A percentile compares a stretch with the other conserved stretches of the same genome.
These are phyloP conservation scores for Nemania sp. DNA, from an alignment of 2,329 filamentous ascomycete species.

Conservation along the genomic window DNA sequence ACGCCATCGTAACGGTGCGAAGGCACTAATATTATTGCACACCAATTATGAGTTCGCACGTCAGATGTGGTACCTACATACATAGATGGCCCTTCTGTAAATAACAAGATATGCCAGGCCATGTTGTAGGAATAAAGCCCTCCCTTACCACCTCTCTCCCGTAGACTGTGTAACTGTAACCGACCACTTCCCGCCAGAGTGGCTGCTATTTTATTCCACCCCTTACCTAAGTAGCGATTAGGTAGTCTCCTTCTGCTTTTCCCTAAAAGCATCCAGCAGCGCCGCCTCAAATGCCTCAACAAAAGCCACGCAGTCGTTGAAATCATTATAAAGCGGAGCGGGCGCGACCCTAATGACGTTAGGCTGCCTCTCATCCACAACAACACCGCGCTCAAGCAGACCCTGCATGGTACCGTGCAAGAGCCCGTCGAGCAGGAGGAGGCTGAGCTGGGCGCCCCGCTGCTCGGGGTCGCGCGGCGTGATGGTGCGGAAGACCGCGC, in stretches of 20 bases:
- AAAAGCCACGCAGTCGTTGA: constrained; percentile 66
- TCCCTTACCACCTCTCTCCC: too few species aligned
- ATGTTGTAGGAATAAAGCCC: too few species aligned
- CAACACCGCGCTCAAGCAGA: constrained; percentile 63
- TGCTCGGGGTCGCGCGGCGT: constrained; percentile 66
- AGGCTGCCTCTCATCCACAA: constrained; percentile 75
- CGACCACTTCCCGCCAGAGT: too few species aligned
- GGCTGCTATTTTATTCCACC: too few species aligned
- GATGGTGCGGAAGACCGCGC: constrained; percentile 57
- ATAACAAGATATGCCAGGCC: too few species aligned
- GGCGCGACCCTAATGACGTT: constrained; percentile 77
- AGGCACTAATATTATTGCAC: too few species aligned
- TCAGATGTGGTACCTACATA: too few species aligned
- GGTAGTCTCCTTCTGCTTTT: neutral
- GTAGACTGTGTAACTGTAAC: too few species aligned
- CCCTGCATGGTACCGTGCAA: constrained; percentile 64
- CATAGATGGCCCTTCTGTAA: too few species aligned
- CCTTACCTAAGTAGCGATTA: too few species aligned
- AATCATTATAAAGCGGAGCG: constrained; percentile 74
- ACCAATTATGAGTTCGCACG: too few species aligned
- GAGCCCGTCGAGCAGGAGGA: constrained; percentile 60
- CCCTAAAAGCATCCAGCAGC: constrained; percentile 31
- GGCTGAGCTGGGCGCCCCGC: constrained; percentile 73
- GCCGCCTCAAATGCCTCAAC: constrained; percentile 45
- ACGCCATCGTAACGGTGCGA: too few species aligned